Percentiles rank a stretch among this genome's conserved stretches.
Evolutionary conservation across 1,139 yeast species (phyloP).

Genomic region (Magnusiomyces tetraspermus): DNA sequence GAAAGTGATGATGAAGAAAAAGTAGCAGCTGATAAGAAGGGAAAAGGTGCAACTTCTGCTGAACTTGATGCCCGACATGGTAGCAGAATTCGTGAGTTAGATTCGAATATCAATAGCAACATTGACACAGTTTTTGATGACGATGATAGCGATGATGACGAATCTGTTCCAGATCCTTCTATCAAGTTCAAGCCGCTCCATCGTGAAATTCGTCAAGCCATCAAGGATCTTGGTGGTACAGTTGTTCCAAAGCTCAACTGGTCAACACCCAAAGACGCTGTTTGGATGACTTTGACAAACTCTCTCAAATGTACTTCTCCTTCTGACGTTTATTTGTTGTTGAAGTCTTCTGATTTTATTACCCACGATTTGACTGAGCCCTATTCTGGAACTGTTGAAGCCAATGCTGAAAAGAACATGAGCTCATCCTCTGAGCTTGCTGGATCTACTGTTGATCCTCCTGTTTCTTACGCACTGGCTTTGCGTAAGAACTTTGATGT

Average conservation of each 20-base stretch:
- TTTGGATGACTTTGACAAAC: constrained; percentile 80
- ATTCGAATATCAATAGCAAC: constrained; percentile 25
- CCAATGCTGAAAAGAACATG: constrained; percentile 7
- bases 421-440: background rate
- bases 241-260: constrained; percentile 89
- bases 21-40: constrained; percentile 12
- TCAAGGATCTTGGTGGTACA: constrained; percentile 45
- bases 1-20: constrained; percentile 20
- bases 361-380: constrained; percentile 75
- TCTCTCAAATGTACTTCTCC: constrained; percentile 60
- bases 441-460: background rate
- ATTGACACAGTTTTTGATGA: constrained; percentile 51
- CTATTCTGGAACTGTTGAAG: constrained; percentile 37
- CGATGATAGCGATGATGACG: constrained; percentile 37
- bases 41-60: constrained; percentile 8
- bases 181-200: constrained; percentile 52
- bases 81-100: constrained; percentile 18
- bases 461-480: constrained; percentile 46
- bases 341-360: constrained; percentile 81
- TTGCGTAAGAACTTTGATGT: constrained; percentile 70
- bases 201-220: constrained; percentile 46
- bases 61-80: background rate
- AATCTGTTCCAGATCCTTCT: constrained; percentile 28
- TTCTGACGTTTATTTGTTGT: constrained; percentile 64
- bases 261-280: constrained; percentile 94